phyloP scores from a whole-genome alignment of 2,329 filamentous ascomycete genomes.

The Cladosporium sp. region DNA sequence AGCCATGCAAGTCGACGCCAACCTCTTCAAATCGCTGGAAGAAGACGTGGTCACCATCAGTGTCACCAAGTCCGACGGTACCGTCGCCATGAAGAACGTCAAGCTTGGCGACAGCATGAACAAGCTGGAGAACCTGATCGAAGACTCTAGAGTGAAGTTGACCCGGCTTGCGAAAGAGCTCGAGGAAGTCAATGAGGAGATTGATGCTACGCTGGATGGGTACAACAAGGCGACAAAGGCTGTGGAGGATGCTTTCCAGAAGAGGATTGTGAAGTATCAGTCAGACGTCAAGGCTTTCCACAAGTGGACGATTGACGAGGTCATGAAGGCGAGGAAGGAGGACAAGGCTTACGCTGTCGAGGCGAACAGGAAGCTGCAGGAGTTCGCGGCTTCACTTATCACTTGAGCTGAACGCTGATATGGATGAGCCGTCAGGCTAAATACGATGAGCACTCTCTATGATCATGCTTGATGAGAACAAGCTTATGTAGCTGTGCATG shows the following conservation, averaged over 20 bases:
- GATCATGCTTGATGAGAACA: not conserved
- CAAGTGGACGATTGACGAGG: slow-evolving; percentile 25
- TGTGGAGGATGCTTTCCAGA: slow-evolving; percentile 22
- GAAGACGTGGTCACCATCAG: slow-evolving; percentile 27
- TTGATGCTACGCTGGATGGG: slow-evolving; percentile 25
- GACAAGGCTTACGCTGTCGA: slow-evolving; percentile 22
- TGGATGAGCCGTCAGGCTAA: too few species aligned
- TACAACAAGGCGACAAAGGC: slow-evolving; percentile 21
- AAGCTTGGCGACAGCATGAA: slow-evolving; percentile 29
- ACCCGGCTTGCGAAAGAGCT: slow-evolving; percentile 25
- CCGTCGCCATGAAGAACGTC: not conserved
- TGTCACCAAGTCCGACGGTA: slow-evolving; percentile 21
- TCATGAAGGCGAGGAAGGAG: slow-evolving; percentile 27
- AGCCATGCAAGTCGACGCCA: slow-evolving; percentile 21
- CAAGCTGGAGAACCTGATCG: slow-evolving; percentile 23
- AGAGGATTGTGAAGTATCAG: slow-evolving; percentile 25
- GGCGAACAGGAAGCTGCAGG: slow-evolving; percentile 29
- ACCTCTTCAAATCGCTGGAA: slow-evolving; percentile 26
- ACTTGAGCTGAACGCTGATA: not conserved
- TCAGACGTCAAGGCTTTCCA: slow-evolving; percentile 26
- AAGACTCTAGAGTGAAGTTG: slow-evolving; percentile 24
- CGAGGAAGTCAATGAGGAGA: slow-evolving; percentile 25
- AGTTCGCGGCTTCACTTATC: slow-evolving; percentile 22
- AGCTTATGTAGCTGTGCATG: not conserved
- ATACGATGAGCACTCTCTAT: not conserved